These are phyloP conservation scores for Aciculosporium take DNA, from an alignment of 2,329 filamentous ascomycete species.

Conservation along the genomic window DNA sequence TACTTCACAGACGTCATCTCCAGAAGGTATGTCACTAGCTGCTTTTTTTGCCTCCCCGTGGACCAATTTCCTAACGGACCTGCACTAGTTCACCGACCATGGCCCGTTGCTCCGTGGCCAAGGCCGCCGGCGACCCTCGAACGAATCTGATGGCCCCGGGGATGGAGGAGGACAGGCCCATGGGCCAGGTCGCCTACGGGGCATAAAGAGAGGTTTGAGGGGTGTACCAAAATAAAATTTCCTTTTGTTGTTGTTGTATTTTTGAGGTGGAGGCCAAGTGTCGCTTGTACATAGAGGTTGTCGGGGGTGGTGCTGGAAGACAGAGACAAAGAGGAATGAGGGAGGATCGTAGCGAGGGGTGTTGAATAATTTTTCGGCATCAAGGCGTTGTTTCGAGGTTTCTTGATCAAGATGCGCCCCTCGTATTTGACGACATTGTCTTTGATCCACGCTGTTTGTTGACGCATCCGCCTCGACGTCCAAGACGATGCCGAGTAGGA, in stretches of 20 bases:
- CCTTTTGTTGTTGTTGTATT: constrained; percentile 16
- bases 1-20: constrained; percentile 97
- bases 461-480: background rate
- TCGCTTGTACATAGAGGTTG: constrained; percentile 26
- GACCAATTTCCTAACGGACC: background rate
- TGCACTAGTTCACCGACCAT: constrained; percentile 79
- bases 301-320: constrained; percentile 5
- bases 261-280: constrained; percentile 10
- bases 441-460: background rate
- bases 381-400: background rate
- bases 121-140: constrained; percentile 64
- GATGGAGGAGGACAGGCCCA: constrained; percentile 45
- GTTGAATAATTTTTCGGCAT: constrained; percentile 11
- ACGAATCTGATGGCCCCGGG: constrained; percentile 70
- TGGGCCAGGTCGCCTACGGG: constrained; percentile 47
- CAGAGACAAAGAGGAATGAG: background rate
- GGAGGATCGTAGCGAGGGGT: background rate
- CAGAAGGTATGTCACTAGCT: constrained; percentile 54
- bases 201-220: constrained; percentile 22
- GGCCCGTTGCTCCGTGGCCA: constrained; percentile 91
- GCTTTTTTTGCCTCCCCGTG: background rate
- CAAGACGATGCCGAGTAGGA: background rate
- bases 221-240: constrained; percentile 23
- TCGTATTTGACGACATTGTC: too few species aligned
- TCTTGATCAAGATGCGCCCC: background rate